A percentile compares a stretch with the other conserved stretches of the same genome.
phyloP scores from a whole-genome alignment of 345 rosid genomes.

The Streptanthus diversifolius region DNA sequence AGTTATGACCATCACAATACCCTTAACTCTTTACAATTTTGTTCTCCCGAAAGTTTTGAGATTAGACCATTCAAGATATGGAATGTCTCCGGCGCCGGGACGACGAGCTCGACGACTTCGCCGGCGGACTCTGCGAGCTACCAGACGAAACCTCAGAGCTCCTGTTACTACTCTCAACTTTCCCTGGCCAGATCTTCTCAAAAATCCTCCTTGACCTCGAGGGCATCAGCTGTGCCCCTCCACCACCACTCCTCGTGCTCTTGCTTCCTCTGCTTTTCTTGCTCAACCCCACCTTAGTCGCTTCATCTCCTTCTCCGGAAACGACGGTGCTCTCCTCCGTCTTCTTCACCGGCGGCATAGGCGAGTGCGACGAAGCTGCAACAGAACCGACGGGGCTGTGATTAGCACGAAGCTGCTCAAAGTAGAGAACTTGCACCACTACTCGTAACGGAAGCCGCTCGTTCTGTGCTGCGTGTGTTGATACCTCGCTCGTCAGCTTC shows the following conservation, averaged over 20 bases:
- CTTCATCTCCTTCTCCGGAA: slow-evolving; percentile 24
- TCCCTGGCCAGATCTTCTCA: slow-evolving; percentile 73
- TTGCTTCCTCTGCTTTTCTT: slow-evolving; percentile 59
- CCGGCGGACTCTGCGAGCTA: slow-evolving; percentile 83
- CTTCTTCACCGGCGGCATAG: slow-evolving; percentile 44
- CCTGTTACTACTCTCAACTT: slow-evolving; percentile 46
- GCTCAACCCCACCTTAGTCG: slow-evolving; percentile 43
- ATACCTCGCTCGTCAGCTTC: slow-evolving; percentile 68
- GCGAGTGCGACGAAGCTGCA: slow-evolving; percentile 32
- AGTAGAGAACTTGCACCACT: slow-evolving; percentile 86
- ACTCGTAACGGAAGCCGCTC: slow-evolving; percentile 82
- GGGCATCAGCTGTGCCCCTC: slow-evolving; percentile 69
- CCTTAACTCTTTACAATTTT: slow-evolving; percentile 27
- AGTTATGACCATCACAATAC: slow-evolving; percentile 3
- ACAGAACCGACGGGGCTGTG: slow-evolving; percentile 40
- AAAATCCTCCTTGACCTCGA: slow-evolving; percentile 85
- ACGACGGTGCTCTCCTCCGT: slow-evolving; percentile 29
- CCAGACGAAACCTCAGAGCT: slow-evolving; percentile 80
- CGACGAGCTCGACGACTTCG: slow-evolving; percentile 68
- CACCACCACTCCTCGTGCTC: slow-evolving; percentile 58
- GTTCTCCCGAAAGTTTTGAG: not conserved
- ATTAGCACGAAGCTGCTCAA: slow-evolving; percentile 74
- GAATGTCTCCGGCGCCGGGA: slow-evolving; percentile 73
- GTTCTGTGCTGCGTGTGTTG: slow-evolving; percentile 84
- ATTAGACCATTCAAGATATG: slow-evolving; percentile 40